phyloP scores from a whole-genome alignment of 176 grass and related monocot genomes.

The Rhynchospora tenuis region DNA sequence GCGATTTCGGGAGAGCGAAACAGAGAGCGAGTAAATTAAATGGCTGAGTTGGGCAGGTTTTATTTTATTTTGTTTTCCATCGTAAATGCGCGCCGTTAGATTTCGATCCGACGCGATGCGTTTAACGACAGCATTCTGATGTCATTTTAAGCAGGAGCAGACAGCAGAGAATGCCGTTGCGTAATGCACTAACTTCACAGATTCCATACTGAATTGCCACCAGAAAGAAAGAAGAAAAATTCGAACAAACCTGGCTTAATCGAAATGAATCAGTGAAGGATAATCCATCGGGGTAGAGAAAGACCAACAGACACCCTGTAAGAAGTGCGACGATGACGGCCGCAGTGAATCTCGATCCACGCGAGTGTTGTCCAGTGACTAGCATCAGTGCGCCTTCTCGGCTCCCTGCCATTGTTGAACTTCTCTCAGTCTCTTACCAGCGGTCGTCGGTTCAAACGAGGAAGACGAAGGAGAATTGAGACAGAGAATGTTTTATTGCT shows the following conservation, averaged over 20 bases:
- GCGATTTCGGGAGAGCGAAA: too few relatives aligned
- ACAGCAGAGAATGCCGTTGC: not conserved
- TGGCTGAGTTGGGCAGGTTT: too few relatives aligned
- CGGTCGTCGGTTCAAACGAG: not conserved
- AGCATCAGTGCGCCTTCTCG: conserved; percentile 68
- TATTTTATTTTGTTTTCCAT: too few relatives aligned
- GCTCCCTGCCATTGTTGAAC: conserved; percentile 48
- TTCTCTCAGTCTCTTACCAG: not conserved
- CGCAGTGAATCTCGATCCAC: conserved; percentile 63
- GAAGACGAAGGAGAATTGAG: not conserved
- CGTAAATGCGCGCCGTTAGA: too few relatives aligned
- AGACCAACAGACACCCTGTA: conserved; percentile 68
- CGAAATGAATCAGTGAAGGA: conserved; percentile 17
- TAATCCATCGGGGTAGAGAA: conserved; percentile 85
- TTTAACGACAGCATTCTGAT: not conserved
- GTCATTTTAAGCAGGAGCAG: not conserved
- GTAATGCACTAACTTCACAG: not conserved
- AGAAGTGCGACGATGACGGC: conserved; percentile 64
- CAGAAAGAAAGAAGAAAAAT: not conserved
- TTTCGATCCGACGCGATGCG: too few relatives aligned
- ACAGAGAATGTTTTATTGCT: not conserved
- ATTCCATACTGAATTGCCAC: not conserved
- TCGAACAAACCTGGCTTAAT: conserved; percentile 33
- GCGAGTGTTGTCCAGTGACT: conserved; percentile 37
- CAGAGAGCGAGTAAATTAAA: too few relatives aligned